Evolutionary conservation across 257 asterid genomes (phyloP), one percentile per base, ranked within the genome.

Genomic region (Nemophila menziesii): DNA sequence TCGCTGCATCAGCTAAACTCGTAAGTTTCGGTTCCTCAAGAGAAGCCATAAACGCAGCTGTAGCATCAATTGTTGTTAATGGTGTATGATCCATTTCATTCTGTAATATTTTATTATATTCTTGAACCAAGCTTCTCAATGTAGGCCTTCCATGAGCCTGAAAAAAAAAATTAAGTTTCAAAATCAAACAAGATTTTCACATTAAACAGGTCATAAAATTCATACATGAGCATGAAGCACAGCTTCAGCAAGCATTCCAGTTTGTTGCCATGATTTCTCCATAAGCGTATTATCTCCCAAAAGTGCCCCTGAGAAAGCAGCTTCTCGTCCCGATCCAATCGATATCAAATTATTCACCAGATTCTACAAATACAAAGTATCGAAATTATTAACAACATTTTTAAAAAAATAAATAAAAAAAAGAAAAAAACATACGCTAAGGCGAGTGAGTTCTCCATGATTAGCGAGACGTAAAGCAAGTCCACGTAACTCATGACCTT

Each of bases 171-270:
- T 56, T 13, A 63, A 46, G 48, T 37, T 43, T 27, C 34, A 38
- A 11, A 17, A 21, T 49, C 15, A 16, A 50, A 27, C 49, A n/a
- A n/a, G n/a, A n/a, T 11, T 14, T 38, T 20, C n/a, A n/a, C n/a
- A n/a, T n/a, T n/a, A n/a, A n/a, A n/a, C n/a, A n/a, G n/a, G n/a
- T n/a, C n/a, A n/a, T 14, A 38, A 38, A 13, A n/a, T n/a, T n/a
- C n/a, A n/a, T 81, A 90, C 96, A 16, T 81, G 96, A 68, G 98
- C 80, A 61, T 90, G 98, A 27, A 85, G 85, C 27, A 90, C 98
- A 27, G 98, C 93, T 70, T 90, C 98, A 13, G 98, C 96, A 45
- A 90, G 93, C 99, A 90, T 90, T 54, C 96, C 99, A 5, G 99
- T 90, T 3, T 81, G 92, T 44, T 79, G 85, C 99, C 96, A 90